These are phyloP conservation scores for Vigna radiata DNA, from an alignment of 306 rosid genomes.

Conservation along the genomic window DNA sequence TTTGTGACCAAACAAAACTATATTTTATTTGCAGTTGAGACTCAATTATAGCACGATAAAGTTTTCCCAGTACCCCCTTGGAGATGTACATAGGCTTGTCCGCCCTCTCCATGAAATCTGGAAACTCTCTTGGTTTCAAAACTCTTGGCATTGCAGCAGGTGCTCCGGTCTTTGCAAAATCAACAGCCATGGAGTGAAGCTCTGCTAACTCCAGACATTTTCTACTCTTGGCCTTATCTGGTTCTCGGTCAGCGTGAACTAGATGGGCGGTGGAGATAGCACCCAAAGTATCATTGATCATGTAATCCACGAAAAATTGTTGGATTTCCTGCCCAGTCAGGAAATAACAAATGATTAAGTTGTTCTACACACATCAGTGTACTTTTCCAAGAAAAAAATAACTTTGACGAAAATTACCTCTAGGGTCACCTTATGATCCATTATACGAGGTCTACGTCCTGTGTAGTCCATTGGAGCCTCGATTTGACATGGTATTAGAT, in stretches of 20 bases:
- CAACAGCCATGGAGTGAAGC: constrained; percentile 97
- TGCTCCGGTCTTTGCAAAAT: constrained; percentile 95
- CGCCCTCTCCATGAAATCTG: constrained; percentile 91
- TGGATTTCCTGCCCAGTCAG: constrained; percentile 76
- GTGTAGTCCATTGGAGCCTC: constrained; percentile 84
- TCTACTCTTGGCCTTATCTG: constrained; percentile 67
- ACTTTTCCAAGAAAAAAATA: background rate
- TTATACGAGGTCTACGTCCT: constrained; percentile 85
- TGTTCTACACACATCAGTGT: constrained; percentile 17
- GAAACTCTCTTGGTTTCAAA: constrained; percentile 78
- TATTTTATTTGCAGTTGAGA: constrained; percentile 51
- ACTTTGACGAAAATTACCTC: constrained; percentile 61
- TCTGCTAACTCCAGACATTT: constrained; percentile 83
- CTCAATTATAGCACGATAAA: constrained; percentile 60
- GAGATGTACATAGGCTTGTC: constrained; percentile 82
- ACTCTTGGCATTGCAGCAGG: constrained; percentile 91
- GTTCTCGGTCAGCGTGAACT: constrained; percentile 85
- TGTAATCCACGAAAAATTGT: constrained; percentile 86
- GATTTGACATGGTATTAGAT: constrained; percentile 67
- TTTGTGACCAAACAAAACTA: constrained; percentile 53
- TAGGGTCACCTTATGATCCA: constrained; percentile 79
- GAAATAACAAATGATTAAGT: constrained; percentile 38
- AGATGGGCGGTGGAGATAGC: constrained; percentile 95
- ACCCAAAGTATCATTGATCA: constrained; percentile 93
- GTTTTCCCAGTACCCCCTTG: constrained; percentile 72